Evolutionary conservation across 2,329 filamentous ascomycete genomes (phyloP), one percentile per base, ranked within the genome.

Genomic region (Hymenoscyphus infarciens): DNA sequence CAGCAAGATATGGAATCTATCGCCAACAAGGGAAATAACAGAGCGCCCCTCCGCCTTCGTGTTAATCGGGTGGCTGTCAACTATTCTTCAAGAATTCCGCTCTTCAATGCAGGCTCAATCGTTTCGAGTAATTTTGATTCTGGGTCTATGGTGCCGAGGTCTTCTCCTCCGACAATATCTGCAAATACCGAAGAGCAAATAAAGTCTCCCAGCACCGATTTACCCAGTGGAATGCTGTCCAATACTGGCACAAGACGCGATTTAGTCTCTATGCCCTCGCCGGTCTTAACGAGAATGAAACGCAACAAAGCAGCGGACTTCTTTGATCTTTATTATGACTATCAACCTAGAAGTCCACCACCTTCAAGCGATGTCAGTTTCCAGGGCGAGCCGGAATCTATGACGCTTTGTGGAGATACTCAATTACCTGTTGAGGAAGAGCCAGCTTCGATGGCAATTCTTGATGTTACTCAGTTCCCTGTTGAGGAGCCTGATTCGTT

Each of bases 261-360:
- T 52, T 22, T 10, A 10, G 19, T 11, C 22, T 52, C 45, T 25
- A 11, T 27, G 7, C 29, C 25, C 19, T 39, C 35, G n/a, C 57
- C 42, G 19, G 38, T 5, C 16, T 16, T 19, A 5, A 49, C 2
- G 16, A 59, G 27, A 59, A 22, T 49, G 22, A 45, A 33, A 59
- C 57, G 57, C 25, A 59, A 52, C 45, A 49, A 35, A 59, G 57
- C 39, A 1, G 57, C 33, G 11, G 38, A 59, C 11, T 59, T 59
- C 11, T 59, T 59, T 27, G 45, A 59, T 22, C 31, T 59, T 13
- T 59, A 52, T n/a, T 8, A 52, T 22, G 45, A 52, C 19, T 52
- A 52, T 25, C 10, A 25, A 5, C 19, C 45, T 25, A 25, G 45
- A 11, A 25, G 45, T 52, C 45, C 19, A 52, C 45, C 45, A 3